Evolutionary conservation across 305 asterid genomes (phyloP), one percentile per base, ranked within the genome.

Genomic region (Euphrasia arctica): DNA sequence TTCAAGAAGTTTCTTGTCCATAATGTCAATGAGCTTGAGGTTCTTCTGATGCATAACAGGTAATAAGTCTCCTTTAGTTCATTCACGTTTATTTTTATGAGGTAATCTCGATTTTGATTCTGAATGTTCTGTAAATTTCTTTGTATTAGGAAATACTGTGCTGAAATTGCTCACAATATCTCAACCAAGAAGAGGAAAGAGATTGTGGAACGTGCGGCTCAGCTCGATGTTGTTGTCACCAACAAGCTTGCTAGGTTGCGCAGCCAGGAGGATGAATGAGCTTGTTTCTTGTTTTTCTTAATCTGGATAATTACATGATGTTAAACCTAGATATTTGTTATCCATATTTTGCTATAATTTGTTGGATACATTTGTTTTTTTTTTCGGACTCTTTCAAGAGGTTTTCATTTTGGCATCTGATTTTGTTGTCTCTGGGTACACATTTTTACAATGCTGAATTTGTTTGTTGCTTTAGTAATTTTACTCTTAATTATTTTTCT

Each of bases 191-290:
- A 78, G 83, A 74, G 97, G 71, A 83, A 87, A 39, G 94, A 82
- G 2, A 85, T 86, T 0, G 95, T 83, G 0, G 91, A 82, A 69
- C 82, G 88, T 11, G 93, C 79, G 4, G 67, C 89, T 28, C 89
- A 83, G 77, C 82, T 85, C 3, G 93, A 87, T 75, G 77, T 89
- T 27, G 89, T 76, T 0, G 88, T 85, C 14, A 80, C 91, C 4
- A 87, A 82, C 91, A 82, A 73, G 78, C 85, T 85, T 70, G 93
- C 95, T 39, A 64, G 87, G 67, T 58, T 83, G 71, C 84, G 80
- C 49, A 80, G 90, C 79, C 95, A 84, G 66, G 95, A 85, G 67
- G 89, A 87, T 43, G 95, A 90, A 76, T 87, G 73, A 80, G 72
- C 45, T 50, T 4, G 1, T 28, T 36, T 52, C 12, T 15, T 5